Evolutionary conservation across 2,329 filamentous ascomycete species (phyloP), one percentile per base, ranked within the genome.

Genomic region (Fusarium succisae): DNA sequence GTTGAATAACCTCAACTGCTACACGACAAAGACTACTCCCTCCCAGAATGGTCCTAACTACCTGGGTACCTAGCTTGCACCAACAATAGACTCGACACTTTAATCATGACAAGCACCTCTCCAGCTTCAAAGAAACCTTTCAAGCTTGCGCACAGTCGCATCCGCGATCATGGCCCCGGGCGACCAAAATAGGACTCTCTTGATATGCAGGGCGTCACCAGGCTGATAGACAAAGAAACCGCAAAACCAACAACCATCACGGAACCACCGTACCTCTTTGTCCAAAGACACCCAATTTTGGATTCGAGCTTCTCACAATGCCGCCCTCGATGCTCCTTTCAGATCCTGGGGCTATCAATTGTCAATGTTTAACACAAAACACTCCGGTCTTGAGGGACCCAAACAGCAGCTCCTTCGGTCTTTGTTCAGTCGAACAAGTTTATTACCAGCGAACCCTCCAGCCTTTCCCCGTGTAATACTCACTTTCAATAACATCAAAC

Each of bases 351-450:
- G 15, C 41, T 57, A 50, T 67, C 38, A 37, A 47, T 57, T 61
- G 57, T 58, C 59, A 51, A 28, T 22, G 53, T 56, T 44, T 28
- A 56, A 30, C 35, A 50, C 55, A 70, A 41, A 60, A 51, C 38
- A 45, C 22, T n/a, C 30, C 7, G 28, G n/a, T 39, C 47, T 32
- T 58, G 35, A 50, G 35, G 26, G 43, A 22, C 44, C 47, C 22
- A 22, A 32, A 26, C 50, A 55, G 39, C 48, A 41, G 50, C 51
- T 24, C 30, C 35, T 50, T 30, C 30, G 18, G 68, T 35, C 75
- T 77, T 77, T 77, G 75, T 77, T 63, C 57, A 30, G 17, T 28
- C 41, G 55, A 56, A 66, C 69, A 68, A 67, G 69, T 44, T 75
- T 77, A 77, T 77, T 76, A 77, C 75, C 60, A 44, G 39, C 51